A percentile compares a stretch with the other conserved stretches of the same genome.
phyloP scores from a whole-genome alignment of 345 rosid species.

The Iberis pinnata region DNA sequence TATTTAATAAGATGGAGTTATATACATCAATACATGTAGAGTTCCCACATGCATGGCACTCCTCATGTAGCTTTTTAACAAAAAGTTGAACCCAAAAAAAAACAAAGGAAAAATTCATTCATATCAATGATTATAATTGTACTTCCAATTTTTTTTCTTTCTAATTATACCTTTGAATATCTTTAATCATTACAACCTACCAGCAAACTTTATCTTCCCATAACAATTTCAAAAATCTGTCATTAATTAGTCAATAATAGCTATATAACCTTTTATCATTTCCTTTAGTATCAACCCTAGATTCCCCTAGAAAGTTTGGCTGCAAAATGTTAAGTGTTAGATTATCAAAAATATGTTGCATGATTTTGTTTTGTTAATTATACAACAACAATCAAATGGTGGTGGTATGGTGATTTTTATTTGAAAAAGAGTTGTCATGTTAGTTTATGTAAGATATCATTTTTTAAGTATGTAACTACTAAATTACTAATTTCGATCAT shows the following conservation, averaged over 20 bases:
- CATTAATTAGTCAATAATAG: conserved; percentile 21
- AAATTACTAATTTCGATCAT: too few relatives aligned
- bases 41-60: conserved; percentile 21
- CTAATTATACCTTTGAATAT: conserved; percentile 2
- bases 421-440: too few relatives aligned
- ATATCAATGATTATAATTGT: conserved; percentile 22
- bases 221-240: conserved; percentile 12
- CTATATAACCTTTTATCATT: conserved; percentile 18
- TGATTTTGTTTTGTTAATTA: neutral
- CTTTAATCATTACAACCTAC: conserved; percentile 24
- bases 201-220: conserved; percentile 9
- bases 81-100: neutral
- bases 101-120: neutral
- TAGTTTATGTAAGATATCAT: too few relatives aligned
- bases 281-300: conserved; percentile 20
- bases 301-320: conserved; percentile 17
- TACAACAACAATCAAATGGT: too few relatives aligned
- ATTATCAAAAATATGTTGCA: neutral
- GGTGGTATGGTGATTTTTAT: too few relatives aligned
- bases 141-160: conserved; percentile 23
- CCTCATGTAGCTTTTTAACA: conserved; percentile 1
- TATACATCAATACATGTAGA: neutral
- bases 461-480: too few relatives aligned
- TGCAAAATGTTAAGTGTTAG: conserved; percentile 5
- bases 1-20: neutral